A percentile compares a stretch with the other conserved stretches of the same genome.
These are phyloP conservation scores for Lactarius hatsudake DNA, from an alignment of 768 basidiomycete genomes.

Conservation along the genomic window DNA sequence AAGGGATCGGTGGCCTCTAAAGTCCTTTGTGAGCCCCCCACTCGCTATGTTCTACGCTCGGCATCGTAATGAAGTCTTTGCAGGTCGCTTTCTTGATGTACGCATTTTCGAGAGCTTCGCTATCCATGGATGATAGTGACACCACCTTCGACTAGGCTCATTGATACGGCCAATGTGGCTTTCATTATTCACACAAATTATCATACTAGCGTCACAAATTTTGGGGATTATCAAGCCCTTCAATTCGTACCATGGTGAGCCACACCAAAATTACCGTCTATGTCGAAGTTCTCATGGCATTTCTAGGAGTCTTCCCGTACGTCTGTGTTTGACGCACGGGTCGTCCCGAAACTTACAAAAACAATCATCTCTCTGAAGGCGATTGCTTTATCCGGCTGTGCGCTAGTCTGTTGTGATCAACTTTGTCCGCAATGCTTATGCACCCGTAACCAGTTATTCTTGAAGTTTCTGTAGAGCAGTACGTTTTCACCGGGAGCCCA, in stretches of 20 bases:
- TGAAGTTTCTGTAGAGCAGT: slow-evolving; percentile 6
- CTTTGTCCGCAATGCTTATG: background rate
- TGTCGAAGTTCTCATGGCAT: background rate
- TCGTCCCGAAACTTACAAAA: background rate
- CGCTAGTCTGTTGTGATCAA: background rate
- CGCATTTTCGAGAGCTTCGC: background rate
- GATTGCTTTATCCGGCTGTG: background rate
- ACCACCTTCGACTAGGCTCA: background rate
- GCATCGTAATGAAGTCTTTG: background rate
- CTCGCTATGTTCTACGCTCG: background rate
- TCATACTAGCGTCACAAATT: background rate
- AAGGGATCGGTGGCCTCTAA: background rate
- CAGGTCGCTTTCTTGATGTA: slow-evolving; percentile 13
- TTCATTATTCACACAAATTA: background rate
- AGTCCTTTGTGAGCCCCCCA: background rate
- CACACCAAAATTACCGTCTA: background rate
- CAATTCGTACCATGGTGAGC: background rate
- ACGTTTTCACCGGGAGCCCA: background rate
- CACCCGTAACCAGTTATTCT: background rate
- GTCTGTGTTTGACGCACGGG: background rate
- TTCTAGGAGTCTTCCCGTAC: slow-evolving; percentile 6
- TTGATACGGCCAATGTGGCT: background rate
- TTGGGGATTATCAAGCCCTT: background rate
- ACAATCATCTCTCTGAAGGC: background rate
- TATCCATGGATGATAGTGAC: background rate